Conservation (phyloP, 2,329 filamentous ascomycete genomes). For the Gnomoniopsis smithogilvyi region DNA sequence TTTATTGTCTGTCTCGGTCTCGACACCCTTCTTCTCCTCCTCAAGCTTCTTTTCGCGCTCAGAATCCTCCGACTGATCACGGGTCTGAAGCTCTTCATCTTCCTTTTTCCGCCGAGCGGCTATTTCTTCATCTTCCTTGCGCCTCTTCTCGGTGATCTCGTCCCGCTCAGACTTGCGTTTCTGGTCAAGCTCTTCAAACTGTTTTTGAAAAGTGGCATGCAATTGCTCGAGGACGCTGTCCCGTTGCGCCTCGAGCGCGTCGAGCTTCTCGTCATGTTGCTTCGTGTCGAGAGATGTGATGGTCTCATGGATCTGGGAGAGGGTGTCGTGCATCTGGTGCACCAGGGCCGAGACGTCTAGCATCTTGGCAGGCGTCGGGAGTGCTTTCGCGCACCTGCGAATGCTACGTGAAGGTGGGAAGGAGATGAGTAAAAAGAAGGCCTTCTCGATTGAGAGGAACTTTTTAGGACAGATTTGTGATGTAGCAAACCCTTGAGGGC, state of each 20-base stretch:
- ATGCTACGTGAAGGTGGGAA: neutral
- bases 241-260: constrained; percentile 36
- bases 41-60: constrained; percentile 28
- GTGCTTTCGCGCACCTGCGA: neutral
- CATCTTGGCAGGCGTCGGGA: constrained; percentile 18
- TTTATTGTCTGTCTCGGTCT: constrained; percentile 33
- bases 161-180: constrained; percentile 29
- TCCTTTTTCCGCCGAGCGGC: constrained; percentile 32
- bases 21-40: constrained; percentile 27
- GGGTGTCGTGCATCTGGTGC: constrained; percentile 39
- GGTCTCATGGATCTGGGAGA: constrained; percentile 36
- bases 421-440: neutral
- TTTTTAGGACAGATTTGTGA: neutral
- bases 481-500: neutral
- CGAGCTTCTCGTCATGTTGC: constrained; percentile 33
- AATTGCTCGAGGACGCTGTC: constrained; percentile 32
- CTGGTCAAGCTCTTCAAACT: constrained; percentile 27
- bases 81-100: constrained; percentile 31
- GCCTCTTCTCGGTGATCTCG: constrained; percentile 31
- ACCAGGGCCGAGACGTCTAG: constrained; percentile 36
- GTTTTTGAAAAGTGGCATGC: constrained; percentile 27
- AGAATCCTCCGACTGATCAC: constrained; percentile 28
- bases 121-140: constrained; percentile 40
- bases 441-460: neutral
- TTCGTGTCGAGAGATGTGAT: constrained; percentile 31